A percentile compares a stretch with the other conserved stretches of the same genome.
These are phyloP conservation scores for Phytomonas sp. DNA, from an alignment of 208 protist species.

Conservation along the genomic window DNA sequence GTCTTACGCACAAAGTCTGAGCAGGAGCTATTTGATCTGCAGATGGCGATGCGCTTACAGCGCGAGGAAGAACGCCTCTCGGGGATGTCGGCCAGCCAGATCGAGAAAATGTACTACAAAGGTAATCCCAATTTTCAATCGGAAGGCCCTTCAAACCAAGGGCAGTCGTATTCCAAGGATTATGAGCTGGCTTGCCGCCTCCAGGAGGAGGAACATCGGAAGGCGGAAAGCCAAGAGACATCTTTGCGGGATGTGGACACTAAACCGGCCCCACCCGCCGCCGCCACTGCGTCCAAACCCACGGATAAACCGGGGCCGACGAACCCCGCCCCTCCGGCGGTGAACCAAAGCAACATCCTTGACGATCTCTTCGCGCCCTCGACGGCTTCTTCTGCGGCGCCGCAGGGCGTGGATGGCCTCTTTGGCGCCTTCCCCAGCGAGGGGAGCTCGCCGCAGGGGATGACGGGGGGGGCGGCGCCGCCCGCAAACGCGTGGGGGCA, in stretches of 20 bases:
- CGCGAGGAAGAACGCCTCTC: slow-evolving; percentile 74
- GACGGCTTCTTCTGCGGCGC: slow-evolving; percentile 10
- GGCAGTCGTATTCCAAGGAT: slow-evolving; percentile 27
- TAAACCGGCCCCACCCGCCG: slow-evolving; percentile 7
- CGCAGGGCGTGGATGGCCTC: slow-evolving; percentile 20
- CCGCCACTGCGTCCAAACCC: background rate
- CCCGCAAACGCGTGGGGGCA: slow-evolving; percentile 9
- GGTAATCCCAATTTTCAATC: background rate
- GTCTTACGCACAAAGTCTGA: slow-evolving; percentile 56
- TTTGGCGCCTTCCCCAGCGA: slow-evolving; percentile 50
- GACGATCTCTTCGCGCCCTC: slow-evolving; percentile 71
- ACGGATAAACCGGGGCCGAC: slow-evolving; percentile 12
- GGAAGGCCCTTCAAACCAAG: background rate
- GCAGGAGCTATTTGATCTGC: slow-evolving; percentile 81
- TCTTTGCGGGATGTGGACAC: slow-evolving; percentile 5
- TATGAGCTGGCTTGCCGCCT: slow-evolving; percentile 60
- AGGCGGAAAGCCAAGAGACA: slow-evolving; percentile 24
- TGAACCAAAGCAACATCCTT: slow-evolving; percentile 21
- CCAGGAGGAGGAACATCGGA: slow-evolving; percentile 69
- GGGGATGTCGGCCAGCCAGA: slow-evolving; percentile 47
- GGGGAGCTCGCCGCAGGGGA: slow-evolving; percentile 11
- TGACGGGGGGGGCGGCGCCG: slow-evolving; percentile 13
- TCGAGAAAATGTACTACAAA: slow-evolving; percentile 59
- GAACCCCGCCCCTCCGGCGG: slow-evolving; percentile 5
- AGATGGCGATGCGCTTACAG: slow-evolving; percentile 79